Evolutionary conservation across 2,329 filamentous ascomycete genomes (phyloP).

Genomic region (Fusarium poae): DNA sequence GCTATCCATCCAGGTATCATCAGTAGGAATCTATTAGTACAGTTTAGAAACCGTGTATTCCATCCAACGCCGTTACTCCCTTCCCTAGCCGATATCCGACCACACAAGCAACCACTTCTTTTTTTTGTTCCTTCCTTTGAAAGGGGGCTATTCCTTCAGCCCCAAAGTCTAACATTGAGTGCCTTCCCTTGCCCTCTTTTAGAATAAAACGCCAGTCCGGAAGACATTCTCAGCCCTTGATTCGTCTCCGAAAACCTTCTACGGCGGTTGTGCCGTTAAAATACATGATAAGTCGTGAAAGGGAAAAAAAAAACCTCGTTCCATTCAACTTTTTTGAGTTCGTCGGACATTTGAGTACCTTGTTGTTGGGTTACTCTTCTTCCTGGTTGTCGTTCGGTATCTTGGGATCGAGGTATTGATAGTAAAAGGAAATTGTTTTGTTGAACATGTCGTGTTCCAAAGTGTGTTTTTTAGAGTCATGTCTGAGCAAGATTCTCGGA

Average conservation of each 20-base stretch:
- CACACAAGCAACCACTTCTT: background rate
- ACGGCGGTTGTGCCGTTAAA: constrained; percentile 45
- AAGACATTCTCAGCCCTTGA: constrained; percentile 71
- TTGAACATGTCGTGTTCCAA: constrained; percentile 6
- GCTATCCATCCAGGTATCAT: constrained; percentile 41
- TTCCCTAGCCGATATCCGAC: constrained; percentile 1
- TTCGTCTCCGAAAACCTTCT: constrained; percentile 55
- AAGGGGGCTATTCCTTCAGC: constrained; percentile 1
- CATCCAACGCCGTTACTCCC: constrained; percentile 19
- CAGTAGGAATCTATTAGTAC: constrained; percentile 38
- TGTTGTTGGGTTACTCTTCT: background rate
- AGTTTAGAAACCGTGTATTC: constrained; percentile 32
- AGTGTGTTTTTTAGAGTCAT: background rate
- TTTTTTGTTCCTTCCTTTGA: constrained; percentile 1
- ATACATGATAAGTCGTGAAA: constrained; percentile 45
- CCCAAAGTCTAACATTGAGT: constrained; percentile 22
- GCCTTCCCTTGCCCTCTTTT: constrained; percentile 7
- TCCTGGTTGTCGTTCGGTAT: background rate
- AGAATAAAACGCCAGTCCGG: constrained; percentile 47
- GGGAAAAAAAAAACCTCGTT: constrained; percentile 18
- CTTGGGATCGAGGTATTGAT: constrained; percentile 20
- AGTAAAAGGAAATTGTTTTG: constrained; percentile 15
- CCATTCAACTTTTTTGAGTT: constrained; percentile 17
- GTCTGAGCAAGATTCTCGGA: constrained; percentile 1
- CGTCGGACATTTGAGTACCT: constrained; percentile 1